These are phyloP conservation scores for Debaryomyces singareniensis DNA, from an alignment of 1,139 yeast genomes.

Conservation along the genomic window DNA sequence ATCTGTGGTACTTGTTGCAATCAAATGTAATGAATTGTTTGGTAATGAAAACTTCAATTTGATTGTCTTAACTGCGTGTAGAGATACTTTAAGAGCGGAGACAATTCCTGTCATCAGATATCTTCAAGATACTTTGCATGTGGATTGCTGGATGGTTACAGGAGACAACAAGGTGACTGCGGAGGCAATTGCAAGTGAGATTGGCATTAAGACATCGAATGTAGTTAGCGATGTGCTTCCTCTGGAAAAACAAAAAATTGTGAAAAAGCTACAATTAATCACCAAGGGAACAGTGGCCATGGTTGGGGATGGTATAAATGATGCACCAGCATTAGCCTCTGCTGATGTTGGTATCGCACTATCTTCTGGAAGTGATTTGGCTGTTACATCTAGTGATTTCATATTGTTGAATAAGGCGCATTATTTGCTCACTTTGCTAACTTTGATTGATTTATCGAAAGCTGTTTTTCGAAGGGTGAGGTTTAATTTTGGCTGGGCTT, in stretches of 20 bases:
- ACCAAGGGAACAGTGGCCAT: constrained; percentile 41
- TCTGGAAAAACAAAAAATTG: constrained; percentile 57
- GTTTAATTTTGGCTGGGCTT: constrained; percentile 50
- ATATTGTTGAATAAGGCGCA: constrained; percentile 40
- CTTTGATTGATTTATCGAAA: constrained; percentile 39
- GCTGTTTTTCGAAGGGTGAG: constrained; percentile 47
- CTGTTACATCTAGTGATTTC: constrained; percentile 54
- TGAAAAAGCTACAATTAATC: constrained; percentile 44
- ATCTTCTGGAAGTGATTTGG: constrained; percentile 55
- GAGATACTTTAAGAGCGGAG: constrained; percentile 63
- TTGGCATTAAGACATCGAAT: constrained; percentile 47
- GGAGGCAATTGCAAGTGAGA: constrained; percentile 55
- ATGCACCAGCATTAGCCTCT: constrained; percentile 55
- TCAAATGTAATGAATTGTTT: constrained; percentile 22
- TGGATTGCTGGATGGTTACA: constrained; percentile 65
- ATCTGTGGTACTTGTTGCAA: constrained; percentile 54
- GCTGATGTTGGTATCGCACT: constrained; percentile 59
- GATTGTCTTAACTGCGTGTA: constrained; percentile 47
- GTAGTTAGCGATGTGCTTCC: constrained; percentile 76
- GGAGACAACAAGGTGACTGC: constrained; percentile 72
- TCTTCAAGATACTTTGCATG: constrained; percentile 33
- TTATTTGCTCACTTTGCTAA: constrained; percentile 44
- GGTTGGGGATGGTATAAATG: constrained; percentile 64
- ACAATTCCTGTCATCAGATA: constrained; percentile 45
- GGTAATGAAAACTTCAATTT: constrained; percentile 29